Base-by-base conservation (phyloP, 345 rosid species). In the Pugionium cornutum region DNA sequence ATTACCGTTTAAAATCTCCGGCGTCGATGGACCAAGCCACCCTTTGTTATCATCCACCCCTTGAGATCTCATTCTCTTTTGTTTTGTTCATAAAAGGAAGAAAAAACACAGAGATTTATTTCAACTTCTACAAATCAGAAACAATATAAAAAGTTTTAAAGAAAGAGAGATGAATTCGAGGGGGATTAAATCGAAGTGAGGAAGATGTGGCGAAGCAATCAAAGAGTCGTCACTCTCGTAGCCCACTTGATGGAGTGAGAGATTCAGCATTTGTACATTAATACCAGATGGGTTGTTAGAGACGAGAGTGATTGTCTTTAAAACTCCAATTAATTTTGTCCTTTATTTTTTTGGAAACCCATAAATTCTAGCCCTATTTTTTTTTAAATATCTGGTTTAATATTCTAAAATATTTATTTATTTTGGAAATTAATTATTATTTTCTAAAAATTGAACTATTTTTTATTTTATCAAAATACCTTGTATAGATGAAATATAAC, bases 31-130 rank as follows among this genome's bases (percentile, higher is more conserved):
- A 46, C 73, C 73, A 7, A 67, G 49, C 71, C 72, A 58, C 2
- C 58, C 63, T 7, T 67, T 73, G 49, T 45, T 66, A 47, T 61
- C 73, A 31, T 67, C 68, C 1, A 61, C 44, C 0, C 81, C 47
- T 50, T 63, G 68, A 72, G 96, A 86, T 80, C 89, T 88, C 96
- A 86, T 88, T 62, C 18, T 83, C 62, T 36, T 56, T 57, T 18
- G 18, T 18, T 18, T 18, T 18, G 18, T 18, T 18, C 0, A 18
- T 18, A 18, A 18, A 18, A 18, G 18, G 18, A 18, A 18, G 18
- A 18, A 18, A 34, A 11, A 9, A 32, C n/a, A 72, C 7, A 57
- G 40, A 64, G 44, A 48, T 56, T 2, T 64, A 3, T 58, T 2
- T 7, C 9, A 37, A 33, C 18, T 53, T 8, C 18, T 26, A 34